Base-by-base conservation (phyloP, 108 stramenopile genomes). In the Aurantiochytrium sp. region DNA sequence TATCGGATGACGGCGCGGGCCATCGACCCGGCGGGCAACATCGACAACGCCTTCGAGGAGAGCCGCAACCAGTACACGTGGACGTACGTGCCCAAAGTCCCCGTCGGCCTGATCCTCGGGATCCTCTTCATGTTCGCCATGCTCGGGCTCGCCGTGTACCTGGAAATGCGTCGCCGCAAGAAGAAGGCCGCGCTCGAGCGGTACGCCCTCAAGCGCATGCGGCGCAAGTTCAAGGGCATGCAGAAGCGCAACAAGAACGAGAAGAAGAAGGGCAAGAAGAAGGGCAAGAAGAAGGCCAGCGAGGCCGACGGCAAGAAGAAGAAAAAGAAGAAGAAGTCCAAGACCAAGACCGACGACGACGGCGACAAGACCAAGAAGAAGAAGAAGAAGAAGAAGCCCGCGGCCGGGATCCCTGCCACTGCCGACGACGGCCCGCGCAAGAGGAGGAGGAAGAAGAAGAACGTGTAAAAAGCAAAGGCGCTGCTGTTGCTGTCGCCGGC, bases 1-100 rank as follows among this genome's bases (percentile, higher is more conserved):
- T 96, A 96, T 88, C 90, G 91, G 19, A 59, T 96, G 6, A 95
- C 92, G 86, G 94, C 94, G 31, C 88, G 95, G 36, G 92, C 93
- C 34, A 87, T 95, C 37, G 95, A 96, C 53, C 94, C 95, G 10
- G 92, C 94, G 50, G 95, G 95, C 5, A 96, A 96, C 88, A 90
- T 92, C 30, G 90, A 88, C 68, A 55, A 37, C 32, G 87, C 87
- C 52, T 95, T 89, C 54, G 88, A 88, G n/a, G 87, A 92, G 52
- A 65, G 88, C 8, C 54, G 89, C 31, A 96, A 96, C 92, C 92
- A 95, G 85, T 92, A 95, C 65, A 89, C 86, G 50, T 96, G 95
- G 95, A 92, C 89, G 69, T 96, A 95, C 86, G 88, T 95, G 30
- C 91, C 94, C 52, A 94, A 94, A 32, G 90, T 93, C 32, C 95